phyloP scores from a whole-genome alignment of 257 asterid species.

The Capsicum chinense region DNA sequence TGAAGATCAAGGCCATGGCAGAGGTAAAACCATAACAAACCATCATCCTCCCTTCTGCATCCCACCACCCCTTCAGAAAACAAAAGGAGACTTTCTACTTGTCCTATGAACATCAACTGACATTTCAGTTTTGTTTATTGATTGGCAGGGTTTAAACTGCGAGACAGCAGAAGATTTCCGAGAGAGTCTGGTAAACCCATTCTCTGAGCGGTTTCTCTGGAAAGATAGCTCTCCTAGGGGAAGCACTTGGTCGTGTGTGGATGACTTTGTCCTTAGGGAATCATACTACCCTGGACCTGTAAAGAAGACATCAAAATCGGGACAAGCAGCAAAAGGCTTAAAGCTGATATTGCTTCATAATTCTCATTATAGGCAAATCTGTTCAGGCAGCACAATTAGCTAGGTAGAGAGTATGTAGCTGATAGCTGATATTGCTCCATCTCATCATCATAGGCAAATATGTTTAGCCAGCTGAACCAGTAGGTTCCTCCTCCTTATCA shows the following conservation, averaged over 20 bases:
- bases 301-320: slow-evolving; percentile 51
- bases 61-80: background rate
- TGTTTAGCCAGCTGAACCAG: slow-evolving; percentile 6
- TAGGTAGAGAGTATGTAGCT: background rate
- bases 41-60: background rate
- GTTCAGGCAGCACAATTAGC: slow-evolving; percentile 14
- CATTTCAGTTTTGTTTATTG: background rate
- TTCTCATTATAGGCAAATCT: slow-evolving; percentile 37
- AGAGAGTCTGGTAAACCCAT: slow-evolving; percentile 66
- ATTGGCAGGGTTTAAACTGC: slow-evolving; percentile 67
- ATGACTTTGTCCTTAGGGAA: slow-evolving; percentile 64
- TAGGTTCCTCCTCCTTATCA: background rate
- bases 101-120: background rate
- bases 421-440: background rate
- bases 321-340: slow-evolving; percentile 64
- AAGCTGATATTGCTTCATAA: slow-evolving; percentile 78
- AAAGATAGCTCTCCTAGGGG: slow-evolving; percentile 68
- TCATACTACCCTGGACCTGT: slow-evolving; percentile 57
- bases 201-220: slow-evolving; percentile 69
- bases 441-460: slow-evolving; percentile 3
- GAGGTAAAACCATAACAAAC: slow-evolving; percentile 57
- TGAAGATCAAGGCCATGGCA: slow-evolving; percentile 94
- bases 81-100: background rate
- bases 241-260: slow-evolving; percentile 65
- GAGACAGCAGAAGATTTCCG: slow-evolving; percentile 76